phyloP scores from a whole-genome alignment of 2,329 filamentous ascomycete species.

The Calonectria montana region DNA sequence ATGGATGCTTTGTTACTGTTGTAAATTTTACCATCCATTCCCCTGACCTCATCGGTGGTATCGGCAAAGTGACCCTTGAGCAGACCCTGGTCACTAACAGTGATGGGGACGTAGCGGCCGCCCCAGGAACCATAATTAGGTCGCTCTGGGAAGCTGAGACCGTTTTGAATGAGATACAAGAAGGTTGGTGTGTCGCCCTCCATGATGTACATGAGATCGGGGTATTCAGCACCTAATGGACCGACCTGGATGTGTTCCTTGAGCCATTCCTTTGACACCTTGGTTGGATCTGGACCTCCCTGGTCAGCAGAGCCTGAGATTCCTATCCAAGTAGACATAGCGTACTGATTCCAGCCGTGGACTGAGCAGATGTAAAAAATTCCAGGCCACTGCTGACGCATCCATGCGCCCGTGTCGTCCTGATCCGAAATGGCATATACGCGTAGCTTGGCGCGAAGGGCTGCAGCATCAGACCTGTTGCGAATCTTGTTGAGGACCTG shows the following conservation, averaged over 20 bases:
- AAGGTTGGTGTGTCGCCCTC: constrained; percentile 65
- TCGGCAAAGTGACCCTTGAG: constrained; percentile 38
- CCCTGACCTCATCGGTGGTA: constrained; percentile 39
- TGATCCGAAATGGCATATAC: constrained; percentile 70
- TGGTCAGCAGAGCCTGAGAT: constrained; percentile 56
- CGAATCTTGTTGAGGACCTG: constrained; percentile 50
- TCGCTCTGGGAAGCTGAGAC: constrained; percentile 55
- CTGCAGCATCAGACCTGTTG: constrained; percentile 46
- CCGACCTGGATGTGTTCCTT: constrained; percentile 63
- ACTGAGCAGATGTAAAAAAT: constrained; percentile 66
- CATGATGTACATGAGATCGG: constrained; percentile 59
- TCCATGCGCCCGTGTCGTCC: constrained; percentile 66
- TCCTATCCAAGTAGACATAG: constrained; percentile 64
- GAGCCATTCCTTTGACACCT: constrained; percentile 62
- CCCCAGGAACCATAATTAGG: constrained; percentile 63
- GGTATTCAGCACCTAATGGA: constrained; percentile 56
- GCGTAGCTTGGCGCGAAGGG: constrained; percentile 55
- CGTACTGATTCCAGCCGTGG: constrained; percentile 67
- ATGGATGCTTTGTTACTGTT: constrained; percentile 49
- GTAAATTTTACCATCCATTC: constrained; percentile 40
- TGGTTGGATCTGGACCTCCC: constrained; percentile 54
- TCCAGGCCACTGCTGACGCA: constrained; percentile 63
- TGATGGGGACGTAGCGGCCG: constrained; percentile 55
- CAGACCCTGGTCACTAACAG: constrained; percentile 37
- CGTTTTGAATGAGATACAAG: constrained; percentile 51